Percentiles rank a stretch among this genome's conserved stretches.
Conservation (phyloP, 75 land plant species). For the Gnetum montanum region DNA sequence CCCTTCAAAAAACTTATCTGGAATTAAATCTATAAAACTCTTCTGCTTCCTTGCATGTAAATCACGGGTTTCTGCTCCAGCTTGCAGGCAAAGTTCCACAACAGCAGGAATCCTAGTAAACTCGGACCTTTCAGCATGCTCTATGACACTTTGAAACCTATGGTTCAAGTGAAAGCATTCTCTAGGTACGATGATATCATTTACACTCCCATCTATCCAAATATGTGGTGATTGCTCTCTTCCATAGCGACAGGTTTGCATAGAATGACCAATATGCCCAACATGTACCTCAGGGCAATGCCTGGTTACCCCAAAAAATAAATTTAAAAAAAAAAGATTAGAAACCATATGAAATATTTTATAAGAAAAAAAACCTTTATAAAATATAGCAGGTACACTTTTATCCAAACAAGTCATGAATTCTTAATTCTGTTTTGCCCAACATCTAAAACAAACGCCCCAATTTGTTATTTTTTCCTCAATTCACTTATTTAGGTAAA, state of each 20-base stretch:
- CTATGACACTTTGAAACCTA: constrained; percentile 41
- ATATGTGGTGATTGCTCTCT: constrained; percentile 26
- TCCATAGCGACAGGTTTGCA: constrained; percentile 36
- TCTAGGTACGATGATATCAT: constrained; percentile 51
- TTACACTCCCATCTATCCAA: constrained; percentile 43
- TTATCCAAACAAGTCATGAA: too few species aligned
- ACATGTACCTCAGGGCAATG: constrained; percentile 57
- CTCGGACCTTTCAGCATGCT: constrained; percentile 49
- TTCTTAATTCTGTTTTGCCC: too few species aligned
- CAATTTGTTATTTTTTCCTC: too few species aligned
- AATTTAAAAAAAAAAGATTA: not conserved
- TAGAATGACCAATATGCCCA: constrained; percentile 54
- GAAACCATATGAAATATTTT: not conserved
- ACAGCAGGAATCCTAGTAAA: constrained; percentile 56
- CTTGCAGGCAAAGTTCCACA: constrained; percentile 63
- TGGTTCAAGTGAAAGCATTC: constrained; percentile 47
- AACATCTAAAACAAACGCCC: too few species aligned
- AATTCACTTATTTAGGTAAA: too few species aligned
- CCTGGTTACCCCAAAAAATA: constrained; percentile 16
- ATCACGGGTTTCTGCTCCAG: constrained; percentile 39
- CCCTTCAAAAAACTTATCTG: not conserved
- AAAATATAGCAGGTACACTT: too few species aligned
- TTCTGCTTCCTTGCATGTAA: not conserved
- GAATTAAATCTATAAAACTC: not conserved
- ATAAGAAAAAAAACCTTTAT: too few species aligned